Percentiles rank a stretch among this genome's conserved stretches.
These are phyloP conservation scores for Debaryomyces castellii DNA, from an alignment of 805 yeast genomes.

Conservation along the genomic window DNA sequence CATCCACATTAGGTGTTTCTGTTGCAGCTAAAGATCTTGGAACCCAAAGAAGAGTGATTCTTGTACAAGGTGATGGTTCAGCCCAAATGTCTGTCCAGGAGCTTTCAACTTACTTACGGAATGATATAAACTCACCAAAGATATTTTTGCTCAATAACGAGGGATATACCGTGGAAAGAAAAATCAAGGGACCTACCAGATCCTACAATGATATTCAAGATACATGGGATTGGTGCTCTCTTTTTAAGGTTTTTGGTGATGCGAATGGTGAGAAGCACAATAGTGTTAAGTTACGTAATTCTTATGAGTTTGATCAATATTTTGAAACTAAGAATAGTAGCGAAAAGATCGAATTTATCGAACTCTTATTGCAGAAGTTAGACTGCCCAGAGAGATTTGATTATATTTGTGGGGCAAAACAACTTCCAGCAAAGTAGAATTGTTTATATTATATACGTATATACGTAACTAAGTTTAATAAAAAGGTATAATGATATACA, in stretches of 20 bases:
- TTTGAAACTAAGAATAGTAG: neutral
- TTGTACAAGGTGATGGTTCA: constrained; percentile 90
- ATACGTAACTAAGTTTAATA: too few species aligned
- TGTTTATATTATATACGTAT: neutral
- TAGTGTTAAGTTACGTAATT: constrained; percentile 17
- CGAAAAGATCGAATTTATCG: constrained; percentile 23
- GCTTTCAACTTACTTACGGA: constrained; percentile 60
- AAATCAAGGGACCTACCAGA: constrained; percentile 75
- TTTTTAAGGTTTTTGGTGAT: constrained; percentile 67
- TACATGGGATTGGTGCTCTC: constrained; percentile 76
- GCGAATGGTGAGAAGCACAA: constrained; percentile 18
- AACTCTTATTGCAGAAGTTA: constrained; percentile 24
- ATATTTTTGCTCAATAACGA: constrained; percentile 77
- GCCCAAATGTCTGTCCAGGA: constrained; percentile 95
- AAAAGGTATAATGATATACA: constrained; percentile 10
- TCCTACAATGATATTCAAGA: constrained; percentile 81
- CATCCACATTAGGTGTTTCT: constrained; percentile 81
- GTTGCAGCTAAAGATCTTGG: constrained; percentile 64
- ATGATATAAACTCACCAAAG: constrained; percentile 56
- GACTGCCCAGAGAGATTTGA: constrained; percentile 27
- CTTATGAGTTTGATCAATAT: constrained; percentile 19
- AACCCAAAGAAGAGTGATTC: constrained; percentile 53
- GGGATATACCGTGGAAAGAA: constrained; percentile 90
- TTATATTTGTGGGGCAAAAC: constrained; percentile 8
- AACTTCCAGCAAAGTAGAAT: neutral